phyloP scores from a whole-genome alignment of 805 yeast genomes.

The Cyberlindnera veronae region DNA sequence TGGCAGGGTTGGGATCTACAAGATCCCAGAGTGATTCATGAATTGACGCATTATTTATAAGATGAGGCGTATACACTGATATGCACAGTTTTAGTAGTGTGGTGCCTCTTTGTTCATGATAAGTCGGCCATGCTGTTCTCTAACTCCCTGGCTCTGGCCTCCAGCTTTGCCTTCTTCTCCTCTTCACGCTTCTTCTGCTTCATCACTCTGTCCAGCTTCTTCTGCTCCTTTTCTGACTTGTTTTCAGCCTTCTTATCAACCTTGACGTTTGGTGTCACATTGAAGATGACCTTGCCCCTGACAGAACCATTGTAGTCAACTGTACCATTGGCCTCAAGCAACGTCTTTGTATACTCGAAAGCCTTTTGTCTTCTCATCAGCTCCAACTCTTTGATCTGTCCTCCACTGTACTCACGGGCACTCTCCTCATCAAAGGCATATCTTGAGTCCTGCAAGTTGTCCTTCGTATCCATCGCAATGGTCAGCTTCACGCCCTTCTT shows the following conservation, averaged over 20 bases:
- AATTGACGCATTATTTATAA: neutral
- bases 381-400: conserved; percentile 31
- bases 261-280: conserved; percentile 27
- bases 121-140: conserved; percentile 11
- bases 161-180: conserved; percentile 21
- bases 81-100: conserved; percentile 2
- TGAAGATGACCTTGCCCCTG: conserved; percentile 23
- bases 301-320: conserved; percentile 31
- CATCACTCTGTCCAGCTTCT: conserved; percentile 22
- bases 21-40: conserved; percentile 1
- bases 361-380: conserved; percentile 32
- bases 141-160: conserved; percentile 15
- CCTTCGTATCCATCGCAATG: conserved; percentile 40
- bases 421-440: conserved; percentile 20
- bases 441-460: conserved; percentile 19
- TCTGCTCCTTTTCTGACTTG: conserved; percentile 14
- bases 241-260: conserved; percentile 19
- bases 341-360: conserved; percentile 26
- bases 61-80: neutral
- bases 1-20: conserved; percentile 31
- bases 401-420: conserved; percentile 6
- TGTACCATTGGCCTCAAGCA: conserved; percentile 27
- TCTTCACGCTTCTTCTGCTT: conserved; percentile 25
- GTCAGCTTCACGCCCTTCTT: conserved; percentile 37
- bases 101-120: neutral